These are phyloP conservation scores for Diaporthe batatas DNA, from an alignment of 2,329 filamentous ascomycete genomes.

Conservation along the genomic window DNA sequence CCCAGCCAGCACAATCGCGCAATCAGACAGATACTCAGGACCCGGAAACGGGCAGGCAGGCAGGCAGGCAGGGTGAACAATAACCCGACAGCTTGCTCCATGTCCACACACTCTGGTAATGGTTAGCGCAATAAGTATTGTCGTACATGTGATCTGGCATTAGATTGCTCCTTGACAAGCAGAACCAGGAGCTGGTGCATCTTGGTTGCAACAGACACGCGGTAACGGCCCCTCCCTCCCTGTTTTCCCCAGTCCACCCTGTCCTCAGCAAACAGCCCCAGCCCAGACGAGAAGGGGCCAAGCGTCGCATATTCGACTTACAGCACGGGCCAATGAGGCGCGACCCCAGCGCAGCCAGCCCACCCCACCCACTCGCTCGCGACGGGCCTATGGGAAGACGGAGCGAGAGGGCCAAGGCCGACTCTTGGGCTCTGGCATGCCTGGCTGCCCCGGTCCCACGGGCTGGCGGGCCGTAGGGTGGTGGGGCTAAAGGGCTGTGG, in stretches of 20 bases:
- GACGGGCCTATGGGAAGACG: constrained; percentile 22
- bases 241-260: not conserved
- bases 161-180: constrained; percentile 23
- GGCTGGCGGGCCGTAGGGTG: constrained; percentile 40
- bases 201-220: constrained; percentile 17
- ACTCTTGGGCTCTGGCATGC: not conserved
- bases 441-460: constrained; percentile 36
- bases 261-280: not conserved
- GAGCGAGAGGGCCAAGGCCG: constrained; percentile 14
- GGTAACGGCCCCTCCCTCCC: not conserved
- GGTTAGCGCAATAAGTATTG: not conserved
- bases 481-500: constrained; percentile 37
- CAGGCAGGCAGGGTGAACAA: constrained; percentile 15
- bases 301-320: not conserved
- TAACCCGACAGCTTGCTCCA: not conserved
- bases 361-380: not conserved
- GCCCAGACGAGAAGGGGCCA: not conserved
- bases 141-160: constrained; percentile 27
- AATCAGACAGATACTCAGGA: not conserved
- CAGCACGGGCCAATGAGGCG: constrained; percentile 1
- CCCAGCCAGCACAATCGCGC: not conserved
- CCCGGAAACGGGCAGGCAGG: constrained; percentile 12
- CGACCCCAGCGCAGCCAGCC: not conserved
- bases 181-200: constrained; percentile 1
- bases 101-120: not conserved